Conservation (phyloP, 495 filamentous ascomycete genomes). For the Tetracladium marchalianum region DNA sequence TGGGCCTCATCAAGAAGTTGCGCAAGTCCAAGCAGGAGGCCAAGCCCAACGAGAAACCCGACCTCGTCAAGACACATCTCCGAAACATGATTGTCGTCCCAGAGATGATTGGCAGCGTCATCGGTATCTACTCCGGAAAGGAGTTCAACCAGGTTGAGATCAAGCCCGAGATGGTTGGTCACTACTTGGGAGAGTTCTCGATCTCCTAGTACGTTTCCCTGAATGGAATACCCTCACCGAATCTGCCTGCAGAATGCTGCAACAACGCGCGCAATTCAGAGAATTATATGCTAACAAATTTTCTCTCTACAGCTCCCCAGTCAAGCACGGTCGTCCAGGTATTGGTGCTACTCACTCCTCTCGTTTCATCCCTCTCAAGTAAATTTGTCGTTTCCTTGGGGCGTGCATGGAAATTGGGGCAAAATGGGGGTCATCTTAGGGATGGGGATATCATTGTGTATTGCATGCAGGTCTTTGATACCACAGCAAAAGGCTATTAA, state of each 20-base stretch:
- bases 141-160: conserved; percentile 99
- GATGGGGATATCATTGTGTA: conserved; percentile 1
- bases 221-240: background rate
- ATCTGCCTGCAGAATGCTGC: conserved; percentile 18
- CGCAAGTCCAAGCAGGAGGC: conserved; percentile 99
- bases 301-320: conserved; percentile 66
- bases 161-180: conserved; percentile 99
- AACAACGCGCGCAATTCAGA: no score
- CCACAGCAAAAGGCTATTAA: no score
- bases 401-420: conserved; percentile 9
- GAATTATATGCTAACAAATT: conserved; percentile 25
- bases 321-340: conserved; percentile 99
- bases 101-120: conserved; percentile 97
- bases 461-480: no score
- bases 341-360: conserved; percentile 99
- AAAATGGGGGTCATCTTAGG: background rate
- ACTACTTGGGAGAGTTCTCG: conserved; percentile 98
- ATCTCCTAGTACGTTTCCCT: conserved; percentile 85
- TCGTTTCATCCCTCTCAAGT: conserved; percentile 99
- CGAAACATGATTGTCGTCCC: conserved; percentile 99
- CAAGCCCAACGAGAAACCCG: conserved; percentile 98
- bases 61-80: conserved; percentile 97
- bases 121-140: conserved; percentile 99
- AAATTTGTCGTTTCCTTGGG: conserved; percentile 32
- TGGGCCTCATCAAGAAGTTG: conserved; percentile 99